These are phyloP conservation scores for Helotiales sp. DNA, from an alignment of 2,329 filamentous ascomycete species.

Conservation along the genomic window DNA sequence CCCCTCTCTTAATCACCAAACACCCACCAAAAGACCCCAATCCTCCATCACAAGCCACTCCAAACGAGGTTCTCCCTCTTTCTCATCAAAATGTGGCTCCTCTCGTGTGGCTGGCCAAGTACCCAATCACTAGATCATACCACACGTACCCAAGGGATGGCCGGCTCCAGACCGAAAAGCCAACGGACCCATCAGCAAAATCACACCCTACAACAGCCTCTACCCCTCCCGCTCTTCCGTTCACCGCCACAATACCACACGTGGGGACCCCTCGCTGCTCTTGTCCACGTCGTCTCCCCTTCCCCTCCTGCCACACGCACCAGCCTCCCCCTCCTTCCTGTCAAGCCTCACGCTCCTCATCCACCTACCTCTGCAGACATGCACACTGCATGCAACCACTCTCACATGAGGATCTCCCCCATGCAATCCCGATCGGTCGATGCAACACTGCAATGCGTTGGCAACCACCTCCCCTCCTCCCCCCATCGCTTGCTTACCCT, in stretches of 20 bases:
- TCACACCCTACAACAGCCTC: too few species aligned
- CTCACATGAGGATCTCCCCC: conserved; percentile 2
- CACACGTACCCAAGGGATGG: too few species aligned
- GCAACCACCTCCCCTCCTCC: not conserved
- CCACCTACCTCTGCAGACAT: not conserved
- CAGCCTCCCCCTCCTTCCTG: not conserved
- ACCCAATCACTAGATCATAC: not conserved
- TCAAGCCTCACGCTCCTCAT: conserved; percentile 13
- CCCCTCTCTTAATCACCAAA: not conserved
- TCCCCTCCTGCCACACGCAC: not conserved
- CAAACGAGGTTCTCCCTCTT: not conserved
- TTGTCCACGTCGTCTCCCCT: too few species aligned
- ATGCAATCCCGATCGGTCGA: not conserved
- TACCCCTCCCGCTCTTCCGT: not conserved
- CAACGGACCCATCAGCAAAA: too few species aligned
- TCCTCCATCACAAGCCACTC: not conserved
- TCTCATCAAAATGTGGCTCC: not conserved
- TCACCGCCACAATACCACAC: not conserved
- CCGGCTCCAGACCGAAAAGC: not conserved
- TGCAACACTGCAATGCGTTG: conserved; percentile 8
- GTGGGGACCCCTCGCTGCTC: not conserved
- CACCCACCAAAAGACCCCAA: too few species aligned
- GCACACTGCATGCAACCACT: not conserved
- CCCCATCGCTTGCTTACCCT: not conserved
- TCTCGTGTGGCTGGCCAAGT: not conserved